Evolutionary conservation across 73 alveolate species (phyloP).

Genomic region (Tetrahymena thermophila): DNA sequence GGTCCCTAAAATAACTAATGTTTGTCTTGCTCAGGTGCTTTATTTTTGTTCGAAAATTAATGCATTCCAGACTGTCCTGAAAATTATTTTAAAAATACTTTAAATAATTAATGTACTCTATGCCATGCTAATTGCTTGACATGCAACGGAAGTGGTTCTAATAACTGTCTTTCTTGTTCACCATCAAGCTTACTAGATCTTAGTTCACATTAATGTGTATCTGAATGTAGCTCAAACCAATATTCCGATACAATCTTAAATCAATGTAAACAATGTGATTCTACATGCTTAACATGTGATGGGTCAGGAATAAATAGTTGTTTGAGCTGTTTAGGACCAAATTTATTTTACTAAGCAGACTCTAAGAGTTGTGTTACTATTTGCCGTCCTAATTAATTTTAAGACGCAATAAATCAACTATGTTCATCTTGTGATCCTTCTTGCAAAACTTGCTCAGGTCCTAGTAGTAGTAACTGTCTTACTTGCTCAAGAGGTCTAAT

Average conservation of each 20-base stretch:
- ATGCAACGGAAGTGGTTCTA: background rate
- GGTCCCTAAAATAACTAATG: background rate
- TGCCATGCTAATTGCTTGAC: background rate
- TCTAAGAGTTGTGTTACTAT: too few relatives aligned
- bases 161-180: background rate
- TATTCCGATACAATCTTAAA: background rate
- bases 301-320: background rate
- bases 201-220: background rate
- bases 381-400: too few relatives aligned
- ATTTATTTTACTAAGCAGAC: too few relatives aligned
- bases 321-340: background rate
- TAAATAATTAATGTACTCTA: background rate
- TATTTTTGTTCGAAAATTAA: background rate
- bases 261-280: background rate
- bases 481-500: background rate
- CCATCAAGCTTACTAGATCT: background rate
- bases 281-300: background rate
- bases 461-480: background rate
- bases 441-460: background rate
- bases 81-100: background rate
- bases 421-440: background rate
- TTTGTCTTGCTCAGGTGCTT: background rate
- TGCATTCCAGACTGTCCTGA: background rate
- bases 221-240: background rate
- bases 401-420: too few relatives aligned